These are phyloP conservation scores for Oryza longistaminata DNA, from an alignment of 176 grass and related monocot species.

Conservation along the genomic window DNA sequence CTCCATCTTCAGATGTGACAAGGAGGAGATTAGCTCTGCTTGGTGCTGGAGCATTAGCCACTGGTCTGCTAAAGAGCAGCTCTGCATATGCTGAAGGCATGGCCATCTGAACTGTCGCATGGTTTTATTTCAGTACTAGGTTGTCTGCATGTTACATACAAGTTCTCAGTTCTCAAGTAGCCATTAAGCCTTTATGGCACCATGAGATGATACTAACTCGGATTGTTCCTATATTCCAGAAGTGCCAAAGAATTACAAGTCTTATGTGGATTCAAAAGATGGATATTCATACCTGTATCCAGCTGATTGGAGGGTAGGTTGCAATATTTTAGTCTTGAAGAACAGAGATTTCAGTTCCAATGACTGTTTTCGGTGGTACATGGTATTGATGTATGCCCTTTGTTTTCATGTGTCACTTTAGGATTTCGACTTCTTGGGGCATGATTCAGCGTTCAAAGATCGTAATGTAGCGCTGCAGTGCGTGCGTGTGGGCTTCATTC, in stretches of 20 bases:
- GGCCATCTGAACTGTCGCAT: constrained; percentile 3
- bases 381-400: background rate
- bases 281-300: constrained; percentile 89
- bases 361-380: background rate
- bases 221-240: constrained; percentile 62
- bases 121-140: background rate
- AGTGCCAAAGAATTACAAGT: constrained; percentile 63
- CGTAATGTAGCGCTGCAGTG: constrained; percentile 64
- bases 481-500: constrained; percentile 81
- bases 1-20: constrained; percentile 46
- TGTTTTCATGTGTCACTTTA: constrained; percentile 9
- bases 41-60: constrained; percentile 58
- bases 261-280: constrained; percentile 78
- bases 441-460: constrained; percentile 97
- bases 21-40: constrained; percentile 65
- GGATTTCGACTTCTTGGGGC: constrained; percentile 92
- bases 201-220: constrained; percentile 27
- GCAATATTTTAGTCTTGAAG: background rate
- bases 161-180: background rate
- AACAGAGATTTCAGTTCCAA: background rate
- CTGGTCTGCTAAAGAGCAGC: constrained; percentile 39
- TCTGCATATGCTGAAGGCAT: constrained; percentile 78
- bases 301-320: constrained; percentile 85
- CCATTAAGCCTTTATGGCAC: background rate
- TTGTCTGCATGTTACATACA: background rate